Evolutionary conservation across 306 rosid genomes (phyloP).

Genomic region (Acmispon strigosus): DNA sequence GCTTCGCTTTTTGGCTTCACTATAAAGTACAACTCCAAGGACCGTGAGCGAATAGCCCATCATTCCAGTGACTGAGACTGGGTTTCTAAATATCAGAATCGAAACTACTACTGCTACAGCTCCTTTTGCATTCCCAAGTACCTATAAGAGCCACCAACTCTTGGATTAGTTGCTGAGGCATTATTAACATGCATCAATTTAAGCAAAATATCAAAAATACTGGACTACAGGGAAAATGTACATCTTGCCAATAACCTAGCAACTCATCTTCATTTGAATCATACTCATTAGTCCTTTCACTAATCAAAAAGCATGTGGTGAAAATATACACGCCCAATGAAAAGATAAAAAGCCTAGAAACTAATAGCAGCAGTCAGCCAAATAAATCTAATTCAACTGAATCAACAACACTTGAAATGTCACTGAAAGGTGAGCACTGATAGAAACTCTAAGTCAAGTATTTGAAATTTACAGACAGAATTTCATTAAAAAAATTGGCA

Average conservation of each 20-base stretch:
- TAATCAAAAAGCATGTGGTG: not conserved
- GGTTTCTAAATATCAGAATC: slow-evolving; percentile 86
- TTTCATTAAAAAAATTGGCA: not conserved
- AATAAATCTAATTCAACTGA: not conserved
- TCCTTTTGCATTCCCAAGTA: slow-evolving; percentile 98
- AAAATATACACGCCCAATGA: not conserved
- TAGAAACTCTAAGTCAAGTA: not conserved
- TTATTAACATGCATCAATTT: not conserved
- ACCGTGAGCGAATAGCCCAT: slow-evolving; percentile 90
- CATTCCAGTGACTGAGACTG: slow-evolving; percentile 99
- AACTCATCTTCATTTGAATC: not conserved
- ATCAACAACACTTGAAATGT: not conserved
- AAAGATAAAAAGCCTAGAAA: not conserved
- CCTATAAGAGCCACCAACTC: slow-evolving; percentile 49
- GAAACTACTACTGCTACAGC: slow-evolving; percentile 99
- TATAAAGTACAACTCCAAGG: slow-evolving; percentile 82
- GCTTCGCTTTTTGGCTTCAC: slow-evolving; percentile 99
- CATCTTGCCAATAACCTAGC: not conserved
- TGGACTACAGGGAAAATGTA: not conserved
- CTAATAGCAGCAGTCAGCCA: not conserved
- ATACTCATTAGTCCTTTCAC: slow-evolving; percentile 7
- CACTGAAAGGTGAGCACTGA: not conserved
- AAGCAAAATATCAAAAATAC: not conserved
- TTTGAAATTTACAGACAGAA: not conserved
- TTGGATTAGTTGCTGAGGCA: slow-evolving; percentile 6